Percentiles rank a stretch among this genome's conserved stretches.
Conservation (phyloP, 2,329 filamentous ascomycete genomes). For the Hypoxylon sp. region DNA sequence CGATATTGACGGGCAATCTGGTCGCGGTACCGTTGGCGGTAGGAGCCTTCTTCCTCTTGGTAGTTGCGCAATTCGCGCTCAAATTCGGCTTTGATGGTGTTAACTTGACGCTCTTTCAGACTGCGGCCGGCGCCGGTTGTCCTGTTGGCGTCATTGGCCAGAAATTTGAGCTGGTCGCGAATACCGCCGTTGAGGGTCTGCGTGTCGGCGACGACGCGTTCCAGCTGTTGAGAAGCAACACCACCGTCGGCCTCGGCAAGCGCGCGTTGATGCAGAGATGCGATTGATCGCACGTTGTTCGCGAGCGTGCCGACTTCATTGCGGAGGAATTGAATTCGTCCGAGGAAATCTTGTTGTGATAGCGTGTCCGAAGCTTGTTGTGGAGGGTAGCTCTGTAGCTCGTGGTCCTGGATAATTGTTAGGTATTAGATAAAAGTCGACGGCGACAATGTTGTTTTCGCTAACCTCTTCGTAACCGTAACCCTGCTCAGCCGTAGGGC, state of each 20-base stretch:
- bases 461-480: conserved; percentile 61
- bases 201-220: conserved; percentile 75
- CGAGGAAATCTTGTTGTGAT: conserved; percentile 74
- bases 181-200: conserved; percentile 80
- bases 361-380: conserved; percentile 56
- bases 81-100: conserved; percentile 77
- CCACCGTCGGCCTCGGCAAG: conserved; percentile 72
- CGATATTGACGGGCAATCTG: conserved; percentile 84
- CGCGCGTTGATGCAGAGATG: conserved; percentile 76
- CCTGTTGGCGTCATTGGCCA: conserved; percentile 76
- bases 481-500: conserved; percentile 60
- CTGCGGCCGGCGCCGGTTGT: conserved; percentile 69
- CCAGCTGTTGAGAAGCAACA: conserved; percentile 67
- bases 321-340: conserved; percentile 74
- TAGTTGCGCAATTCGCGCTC: conserved; percentile 77
- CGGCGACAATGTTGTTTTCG: conserved; percentile 17
- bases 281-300: conserved; percentile 75
- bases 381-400: conserved; percentile 64
- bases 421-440: conserved; percentile 31
- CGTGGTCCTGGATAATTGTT: conserved; percentile 55
- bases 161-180: conserved; percentile 80
- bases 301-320: conserved; percentile 75
- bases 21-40: conserved; percentile 77
- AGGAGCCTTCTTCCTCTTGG: conserved; percentile 76
- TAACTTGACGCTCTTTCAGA: conserved; percentile 77